Percentiles rank a stretch among this genome's conserved stretches.
phyloP scores from a whole-genome alignment of 2,329 filamentous ascomycete species.

The Tolypocladium capitatum region DNA sequence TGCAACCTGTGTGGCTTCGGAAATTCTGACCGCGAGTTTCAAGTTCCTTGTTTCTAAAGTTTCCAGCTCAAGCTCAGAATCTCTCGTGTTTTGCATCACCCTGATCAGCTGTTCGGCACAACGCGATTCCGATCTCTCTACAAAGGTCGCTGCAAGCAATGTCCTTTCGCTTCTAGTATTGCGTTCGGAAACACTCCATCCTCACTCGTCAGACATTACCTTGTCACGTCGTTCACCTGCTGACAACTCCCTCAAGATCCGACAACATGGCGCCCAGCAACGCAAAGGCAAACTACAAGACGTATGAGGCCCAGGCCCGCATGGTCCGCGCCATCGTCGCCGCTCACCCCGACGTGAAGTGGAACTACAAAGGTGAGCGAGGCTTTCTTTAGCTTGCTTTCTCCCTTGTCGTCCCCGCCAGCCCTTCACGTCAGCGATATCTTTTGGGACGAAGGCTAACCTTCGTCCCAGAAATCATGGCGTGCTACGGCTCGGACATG shows the following conservation, averaged over 20 bases:
- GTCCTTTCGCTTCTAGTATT: background rate
- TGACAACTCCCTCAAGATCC: background rate
- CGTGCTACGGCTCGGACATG: conserved; percentile 35
- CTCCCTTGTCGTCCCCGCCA: background rate
- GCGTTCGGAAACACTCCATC: background rate
- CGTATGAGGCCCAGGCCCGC: conserved; percentile 45
- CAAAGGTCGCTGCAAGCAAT: background rate
- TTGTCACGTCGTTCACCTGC: background rate
- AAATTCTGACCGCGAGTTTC: background rate
- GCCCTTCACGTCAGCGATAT: background rate
- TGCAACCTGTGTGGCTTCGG: background rate
- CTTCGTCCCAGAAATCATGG: conserved; percentile 29
- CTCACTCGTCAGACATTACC: background rate
- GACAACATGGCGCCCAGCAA: conserved; percentile 28
- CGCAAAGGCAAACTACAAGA: conserved; percentile 41
- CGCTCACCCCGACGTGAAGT: conserved; percentile 37
- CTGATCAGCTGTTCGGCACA: background rate
- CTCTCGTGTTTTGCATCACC: background rate
- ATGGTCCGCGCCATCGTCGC: conserved; percentile 49
- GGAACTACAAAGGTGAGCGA: conserved; percentile 48
- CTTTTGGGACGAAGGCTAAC: conserved; percentile 18
- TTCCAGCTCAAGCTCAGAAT: background rate
- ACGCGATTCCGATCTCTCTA: background rate
- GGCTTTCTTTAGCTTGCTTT: conserved; percentile 2
- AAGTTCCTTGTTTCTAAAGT: background rate